Evolutionary conservation across 108 stramenopile species (phyloP).

Genomic region (Conticribra weissflogii): DNA sequence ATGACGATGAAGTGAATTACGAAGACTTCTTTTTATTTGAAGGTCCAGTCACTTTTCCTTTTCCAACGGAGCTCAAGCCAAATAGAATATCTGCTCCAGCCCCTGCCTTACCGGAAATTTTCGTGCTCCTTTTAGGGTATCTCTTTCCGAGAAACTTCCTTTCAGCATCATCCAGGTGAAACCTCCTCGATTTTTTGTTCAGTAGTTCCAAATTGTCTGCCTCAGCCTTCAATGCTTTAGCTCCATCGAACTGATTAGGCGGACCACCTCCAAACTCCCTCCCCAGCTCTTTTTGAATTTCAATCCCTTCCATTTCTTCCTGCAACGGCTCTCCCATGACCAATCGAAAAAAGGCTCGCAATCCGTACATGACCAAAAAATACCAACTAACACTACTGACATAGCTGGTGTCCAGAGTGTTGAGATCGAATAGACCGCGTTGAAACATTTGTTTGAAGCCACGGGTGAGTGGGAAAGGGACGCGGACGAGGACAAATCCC

Average conservation of each 20-base stretch:
- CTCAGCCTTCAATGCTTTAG: slow-evolving; percentile 63
- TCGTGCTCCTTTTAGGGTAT: slow-evolving; percentile 69
- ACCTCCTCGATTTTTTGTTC: slow-evolving; percentile 63
- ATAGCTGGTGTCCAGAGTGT: slow-evolving; percentile 93
- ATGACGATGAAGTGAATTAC: background rate
- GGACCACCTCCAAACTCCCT: slow-evolving; percentile 30
- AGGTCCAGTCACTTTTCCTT: slow-evolving; percentile 3
- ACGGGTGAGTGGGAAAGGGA: slow-evolving; percentile 93
- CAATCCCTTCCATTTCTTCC: slow-evolving; percentile 59
- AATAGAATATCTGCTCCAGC: slow-evolving; percentile 44
- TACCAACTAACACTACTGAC: slow-evolving; percentile 94
- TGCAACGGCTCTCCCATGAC: slow-evolving; percentile 88
- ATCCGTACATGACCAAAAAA: slow-evolving; percentile 97
- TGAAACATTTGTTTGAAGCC: slow-evolving; percentile 99
- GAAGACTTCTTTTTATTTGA: slow-evolving; percentile 24
- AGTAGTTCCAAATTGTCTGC: slow-evolving; percentile 88
- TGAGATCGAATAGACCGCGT: slow-evolving; percentile 88
- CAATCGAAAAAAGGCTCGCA: slow-evolving; percentile 89
- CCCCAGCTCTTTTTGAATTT: slow-evolving; percentile 59
- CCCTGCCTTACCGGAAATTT: slow-evolving; percentile 4
- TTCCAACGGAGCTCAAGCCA: slow-evolving; percentile 21
- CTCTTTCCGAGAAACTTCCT: slow-evolving; percentile 71
- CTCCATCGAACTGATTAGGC: slow-evolving; percentile 72
- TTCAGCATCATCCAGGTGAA: slow-evolving; percentile 72
- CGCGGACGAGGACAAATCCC: slow-evolving; percentile 92